A percentile compares a stretch with the other conserved stretches of the same genome.
Conservation (phyloP, 75 land plant species). For the Cunninghamia lanceolata region DNA sequence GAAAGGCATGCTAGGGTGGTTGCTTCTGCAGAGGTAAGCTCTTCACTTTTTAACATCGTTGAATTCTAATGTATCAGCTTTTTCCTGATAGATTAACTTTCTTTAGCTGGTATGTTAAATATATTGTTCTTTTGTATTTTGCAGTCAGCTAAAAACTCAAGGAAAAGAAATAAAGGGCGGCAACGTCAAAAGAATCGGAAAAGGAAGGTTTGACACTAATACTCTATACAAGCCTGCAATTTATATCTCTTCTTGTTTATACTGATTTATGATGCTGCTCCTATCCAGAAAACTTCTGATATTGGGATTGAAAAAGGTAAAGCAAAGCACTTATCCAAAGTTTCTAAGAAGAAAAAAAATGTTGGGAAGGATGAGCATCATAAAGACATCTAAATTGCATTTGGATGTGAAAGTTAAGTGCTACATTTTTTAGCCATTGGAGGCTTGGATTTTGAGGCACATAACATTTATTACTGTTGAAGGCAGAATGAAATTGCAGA, state of each 20-base stretch:
- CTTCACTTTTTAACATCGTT: background rate
- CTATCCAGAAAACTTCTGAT: background rate
- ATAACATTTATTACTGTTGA: background rate
- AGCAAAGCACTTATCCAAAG: background rate
- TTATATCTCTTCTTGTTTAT: background rate
- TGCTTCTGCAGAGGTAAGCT: slow-evolving; percentile 30
- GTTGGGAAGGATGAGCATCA: slow-evolving; percentile 4
- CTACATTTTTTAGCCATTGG: background rate
- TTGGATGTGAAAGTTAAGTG: background rate
- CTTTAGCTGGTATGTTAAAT: background rate
- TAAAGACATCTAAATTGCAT: background rate
- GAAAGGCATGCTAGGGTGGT: slow-evolving; percentile 59
- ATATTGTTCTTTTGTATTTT: background rate
- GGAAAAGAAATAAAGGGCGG: slow-evolving; percentile 2
- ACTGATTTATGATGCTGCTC: background rate
- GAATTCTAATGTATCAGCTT: background rate
- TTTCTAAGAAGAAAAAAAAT: slow-evolving; percentile 2
- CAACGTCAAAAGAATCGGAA: slow-evolving; percentile 7
- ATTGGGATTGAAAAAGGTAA: background rate
- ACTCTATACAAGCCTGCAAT: background rate
- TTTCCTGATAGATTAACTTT: background rate
- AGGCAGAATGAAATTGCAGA: slow-evolving; percentile 10
- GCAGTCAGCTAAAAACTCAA: background rate
- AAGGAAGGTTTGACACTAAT: background rate
- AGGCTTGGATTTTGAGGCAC: slow-evolving; percentile 3